Evolutionary conservation across 495 filamentous ascomycete species (phyloP).

Genomic region (Annulohypoxylon bovei): DNA sequence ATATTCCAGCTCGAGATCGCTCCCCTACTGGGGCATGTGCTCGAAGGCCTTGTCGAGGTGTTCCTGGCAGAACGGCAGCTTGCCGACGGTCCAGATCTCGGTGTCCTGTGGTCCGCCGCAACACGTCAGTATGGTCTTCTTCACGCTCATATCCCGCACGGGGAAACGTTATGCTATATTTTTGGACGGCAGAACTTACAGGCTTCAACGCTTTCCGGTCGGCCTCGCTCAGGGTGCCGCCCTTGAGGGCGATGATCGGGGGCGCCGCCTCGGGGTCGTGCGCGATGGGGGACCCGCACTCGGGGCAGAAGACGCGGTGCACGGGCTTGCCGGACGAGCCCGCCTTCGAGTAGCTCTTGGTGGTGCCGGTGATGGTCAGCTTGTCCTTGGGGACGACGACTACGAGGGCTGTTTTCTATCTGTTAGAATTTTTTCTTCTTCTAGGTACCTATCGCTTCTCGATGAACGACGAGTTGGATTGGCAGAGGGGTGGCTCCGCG

Average conservation of each 20-base stretch:
- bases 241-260: constrained; percentile 75
- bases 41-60: constrained; percentile 67
- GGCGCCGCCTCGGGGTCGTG: constrained; percentile 75
- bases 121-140: neutral
- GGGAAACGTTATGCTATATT: no score
- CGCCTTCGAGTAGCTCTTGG: constrained; percentile 67
- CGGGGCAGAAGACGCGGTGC: constrained; percentile 73
- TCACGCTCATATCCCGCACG: neutral
- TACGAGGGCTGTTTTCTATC: constrained; percentile 64
- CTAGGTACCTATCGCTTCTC: neutral
- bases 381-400: constrained; percentile 71
- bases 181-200: constrained; percentile 48
- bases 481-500: neutral
- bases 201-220: constrained; percentile 76
- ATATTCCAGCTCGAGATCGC: neutral
- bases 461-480: neutral
- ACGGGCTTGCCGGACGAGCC: constrained; percentile 67
- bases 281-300: constrained; percentile 75
- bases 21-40: constrained; percentile 67
- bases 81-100: constrained; percentile 74
- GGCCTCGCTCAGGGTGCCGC: constrained; percentile 67
- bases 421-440: neutral
- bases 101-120: constrained; percentile 56
- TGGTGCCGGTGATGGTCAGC: constrained; percentile 67
- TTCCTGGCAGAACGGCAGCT: constrained; percentile 76